These are phyloP conservation scores for Magnolia officinalis DNA, from an alignment of 164 flowering plant genomes.

Conservation along the genomic window DNA sequence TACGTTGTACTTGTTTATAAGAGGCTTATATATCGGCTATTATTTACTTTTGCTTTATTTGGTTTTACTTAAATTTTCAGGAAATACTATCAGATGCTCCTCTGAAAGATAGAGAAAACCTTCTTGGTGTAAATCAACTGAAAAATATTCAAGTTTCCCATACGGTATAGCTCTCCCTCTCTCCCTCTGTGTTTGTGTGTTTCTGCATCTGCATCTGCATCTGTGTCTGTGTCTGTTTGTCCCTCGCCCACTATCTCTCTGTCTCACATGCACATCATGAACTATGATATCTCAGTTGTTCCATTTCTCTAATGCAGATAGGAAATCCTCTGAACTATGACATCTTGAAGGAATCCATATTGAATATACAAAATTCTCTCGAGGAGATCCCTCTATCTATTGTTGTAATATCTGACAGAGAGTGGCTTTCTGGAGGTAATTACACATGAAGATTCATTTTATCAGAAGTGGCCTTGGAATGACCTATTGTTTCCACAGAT, in stretches of 20 bases:
- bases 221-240: no score
- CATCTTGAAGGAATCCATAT: slow-evolving; percentile 57
- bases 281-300: slow-evolving; percentile 1
- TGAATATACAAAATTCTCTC: slow-evolving; percentile 40
- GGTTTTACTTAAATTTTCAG: slow-evolving; percentile 36
- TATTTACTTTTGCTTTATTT: background rate
- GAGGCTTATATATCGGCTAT: background rate
- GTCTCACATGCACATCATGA: background rate
- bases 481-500: slow-evolving; percentile 62
- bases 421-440: slow-evolving; percentile 85
- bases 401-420: slow-evolving; percentile 74
- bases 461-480: slow-evolving; percentile 23
- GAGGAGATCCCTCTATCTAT: slow-evolving; percentile 69
- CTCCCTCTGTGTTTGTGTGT: no score
- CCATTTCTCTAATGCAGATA: slow-evolving; percentile 42
- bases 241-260: background rate
- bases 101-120: slow-evolving; percentile 55
- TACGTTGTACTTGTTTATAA: background rate
- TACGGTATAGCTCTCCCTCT: slow-evolving; percentile 41
- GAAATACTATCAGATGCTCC: slow-evolving; percentile 86
- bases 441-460: background rate
- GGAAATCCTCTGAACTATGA: slow-evolving; percentile 91
- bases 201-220: no score
- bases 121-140: slow-evolving; percentile 45
- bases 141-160: slow-evolving; percentile 69